These are phyloP conservation scores for Coffea humblotiana DNA, from an alignment of 305 asterid genomes.

Conservation along the genomic window DNA sequence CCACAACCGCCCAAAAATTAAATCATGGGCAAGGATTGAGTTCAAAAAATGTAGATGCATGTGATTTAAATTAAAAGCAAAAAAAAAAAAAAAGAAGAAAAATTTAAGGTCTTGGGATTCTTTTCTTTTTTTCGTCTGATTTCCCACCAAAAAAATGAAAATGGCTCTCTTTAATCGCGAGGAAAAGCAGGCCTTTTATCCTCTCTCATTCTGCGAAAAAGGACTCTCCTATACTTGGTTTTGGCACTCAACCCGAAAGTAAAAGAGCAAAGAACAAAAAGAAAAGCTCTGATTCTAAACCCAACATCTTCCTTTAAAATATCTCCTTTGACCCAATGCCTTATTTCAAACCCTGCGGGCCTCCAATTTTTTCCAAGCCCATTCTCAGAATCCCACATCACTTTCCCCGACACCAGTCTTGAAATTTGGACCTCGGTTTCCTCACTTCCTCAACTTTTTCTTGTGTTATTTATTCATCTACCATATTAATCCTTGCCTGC, in stretches of 20 bases:
- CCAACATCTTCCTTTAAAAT: conserved; percentile 25
- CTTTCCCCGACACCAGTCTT: conserved; percentile 54
- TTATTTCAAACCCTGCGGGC: conserved; percentile 48
- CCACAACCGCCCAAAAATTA: neutral
- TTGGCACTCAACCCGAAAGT: conserved; percentile 40
- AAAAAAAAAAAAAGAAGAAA: neutral
- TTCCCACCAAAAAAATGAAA: conserved; percentile 10
- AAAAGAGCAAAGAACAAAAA: conserved; percentile 52
- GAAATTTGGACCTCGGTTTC: conserved; percentile 43
- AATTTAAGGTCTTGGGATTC: conserved; percentile 9
- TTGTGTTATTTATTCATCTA: conserved; percentile 20
- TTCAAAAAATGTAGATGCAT: neutral
- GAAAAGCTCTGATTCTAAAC: conserved; percentile 44
- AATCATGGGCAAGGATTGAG: neutral
- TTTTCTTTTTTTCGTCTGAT: conserved; percentile 1
- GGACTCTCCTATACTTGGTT: conserved; percentile 17
- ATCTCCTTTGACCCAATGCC: conserved; percentile 49
- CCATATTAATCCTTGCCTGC: conserved; percentile 22
- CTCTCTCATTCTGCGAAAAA: conserved; percentile 27
- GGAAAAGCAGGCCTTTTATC: conserved; percentile 10
- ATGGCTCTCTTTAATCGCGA: conserved; percentile 5
- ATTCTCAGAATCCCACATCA: conserved; percentile 41
- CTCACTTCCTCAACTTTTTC: conserved; percentile 21
- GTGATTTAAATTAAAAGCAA: neutral
- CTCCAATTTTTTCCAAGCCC: conserved; percentile 39